These are phyloP conservation scores for Aspergillus candidus DNA, from an alignment of 2,329 filamentous ascomycete species.

Conservation along the genomic window DNA sequence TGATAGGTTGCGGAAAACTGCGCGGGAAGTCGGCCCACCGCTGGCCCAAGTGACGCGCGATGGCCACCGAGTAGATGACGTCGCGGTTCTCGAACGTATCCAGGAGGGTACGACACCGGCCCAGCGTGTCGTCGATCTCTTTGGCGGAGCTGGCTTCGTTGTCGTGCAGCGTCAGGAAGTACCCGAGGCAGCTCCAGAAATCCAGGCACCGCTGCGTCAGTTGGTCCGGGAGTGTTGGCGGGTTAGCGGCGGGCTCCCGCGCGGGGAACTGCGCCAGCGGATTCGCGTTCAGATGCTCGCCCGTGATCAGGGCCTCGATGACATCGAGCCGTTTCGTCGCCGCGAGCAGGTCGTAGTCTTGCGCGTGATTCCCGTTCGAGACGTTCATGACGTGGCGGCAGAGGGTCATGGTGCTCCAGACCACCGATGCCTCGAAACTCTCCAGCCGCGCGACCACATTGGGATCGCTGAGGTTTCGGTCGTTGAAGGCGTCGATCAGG, in stretches of 20 bases:
- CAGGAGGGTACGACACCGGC: slow-evolving; percentile 62
- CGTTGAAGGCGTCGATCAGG: slow-evolving; percentile 50
- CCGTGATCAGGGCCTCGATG: slow-evolving; percentile 70
- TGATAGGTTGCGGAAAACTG: slow-evolving; percentile 49
- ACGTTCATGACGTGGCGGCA: slow-evolving; percentile 41
- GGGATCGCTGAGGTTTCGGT: slow-evolving; percentile 33
- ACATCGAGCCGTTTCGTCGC: slow-evolving; percentile 66
- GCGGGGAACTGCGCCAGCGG: slow-evolving; percentile 42
- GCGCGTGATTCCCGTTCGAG: slow-evolving; percentile 30
- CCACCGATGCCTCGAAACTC: slow-evolving; percentile 54
- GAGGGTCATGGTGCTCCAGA: slow-evolving; percentile 55
- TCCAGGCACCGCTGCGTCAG: slow-evolving; percentile 60
- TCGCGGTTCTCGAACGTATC: slow-evolving; percentile 82
- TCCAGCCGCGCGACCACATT: slow-evolving; percentile 36
- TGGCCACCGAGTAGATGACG: slow-evolving; percentile 80
- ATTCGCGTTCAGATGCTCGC: slow-evolving; percentile 55
- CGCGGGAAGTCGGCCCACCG: slow-evolving; percentile 56
- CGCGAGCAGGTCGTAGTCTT: slow-evolving; percentile 56
- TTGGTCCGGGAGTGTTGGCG: slow-evolving; percentile 41
- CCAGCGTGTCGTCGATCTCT: slow-evolving; percentile 60
- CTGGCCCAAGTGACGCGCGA: slow-evolving; percentile 68
- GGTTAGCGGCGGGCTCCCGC: slow-evolving; percentile 32
- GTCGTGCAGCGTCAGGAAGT: slow-evolving; percentile 63
- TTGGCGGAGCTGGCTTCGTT: slow-evolving; percentile 48
- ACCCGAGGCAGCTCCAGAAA: slow-evolving; percentile 76